phyloP scores from a whole-genome alignment of 169 alveolate genomes.

The Theileria orientalis region DNA sequence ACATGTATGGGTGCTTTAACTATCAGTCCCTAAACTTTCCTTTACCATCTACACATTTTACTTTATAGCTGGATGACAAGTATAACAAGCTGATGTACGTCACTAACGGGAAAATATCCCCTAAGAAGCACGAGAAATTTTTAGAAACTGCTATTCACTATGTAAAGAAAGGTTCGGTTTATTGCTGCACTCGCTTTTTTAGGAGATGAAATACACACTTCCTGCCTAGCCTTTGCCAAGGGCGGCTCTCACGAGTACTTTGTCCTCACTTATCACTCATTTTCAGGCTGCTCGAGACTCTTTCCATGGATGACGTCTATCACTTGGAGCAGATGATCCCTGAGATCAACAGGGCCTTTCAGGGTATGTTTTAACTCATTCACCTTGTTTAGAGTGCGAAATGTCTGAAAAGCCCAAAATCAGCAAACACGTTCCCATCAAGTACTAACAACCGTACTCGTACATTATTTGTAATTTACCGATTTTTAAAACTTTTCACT shows the following conservation, averaged over 20 bases:
- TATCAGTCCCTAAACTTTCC: too few species aligned
- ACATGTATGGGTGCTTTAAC: too few species aligned
- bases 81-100: slow-evolving; percentile 61
- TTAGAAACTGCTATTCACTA: slow-evolving; percentile 26
- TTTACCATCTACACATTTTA: not conserved
- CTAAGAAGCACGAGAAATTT: slow-evolving; percentile 2
- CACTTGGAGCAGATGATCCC: slow-evolving; percentile 52
- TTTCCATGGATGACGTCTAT: slow-evolving; percentile 64
- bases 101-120: slow-evolving; percentile 44
- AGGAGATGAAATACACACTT: slow-evolving; percentile 58
- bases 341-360: slow-evolving; percentile 54
- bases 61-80: slow-evolving; percentile 27
- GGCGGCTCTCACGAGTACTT: slow-evolving; percentile 58
- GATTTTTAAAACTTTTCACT: not conserved
- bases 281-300: slow-evolving; percentile 40
- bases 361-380: slow-evolving; percentile 18
- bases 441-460: slow-evolving; percentile 5
- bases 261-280: not conserved
- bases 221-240: slow-evolving; percentile 54
- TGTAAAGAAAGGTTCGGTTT: slow-evolving; percentile 10
- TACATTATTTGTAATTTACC: not conserved
- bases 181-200: not conserved
- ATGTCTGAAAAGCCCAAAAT: slow-evolving; percentile 28
- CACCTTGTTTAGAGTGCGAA: slow-evolving; percentile 3
- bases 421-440: slow-evolving; percentile 8